Base-by-base conservation (phyloP, 805 yeast species). In the Saccharomycopsis sp. region DNA sequence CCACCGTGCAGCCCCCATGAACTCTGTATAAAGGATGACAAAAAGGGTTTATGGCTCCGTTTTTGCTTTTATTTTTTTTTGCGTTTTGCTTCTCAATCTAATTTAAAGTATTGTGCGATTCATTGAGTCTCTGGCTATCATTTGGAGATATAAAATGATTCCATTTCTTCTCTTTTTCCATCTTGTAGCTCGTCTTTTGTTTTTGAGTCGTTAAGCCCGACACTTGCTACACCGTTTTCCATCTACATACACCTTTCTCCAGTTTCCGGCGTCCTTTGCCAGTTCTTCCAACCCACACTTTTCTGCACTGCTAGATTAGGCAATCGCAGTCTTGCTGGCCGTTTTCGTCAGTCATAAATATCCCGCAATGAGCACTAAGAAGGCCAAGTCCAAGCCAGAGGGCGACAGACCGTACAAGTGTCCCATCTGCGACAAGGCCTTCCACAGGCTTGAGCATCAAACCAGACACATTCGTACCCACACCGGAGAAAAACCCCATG, bases 401-500 rank as follows among this genome's bases (percentile, higher is more conserved):
- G 64, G 62, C 15, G 81, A 70, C 8, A 69, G 84, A 60, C 91
- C 91, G 1, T 86, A 84, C 70, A 82, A 84, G 61, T 86, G 92
- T 67, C 85, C 90, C 2, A 76, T 84, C 66, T 86, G 92, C 67
- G 81, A 80, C 46, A 83, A 86, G 69, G 89, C 89, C 0, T 86
- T 86, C 67, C 89, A 85, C 66, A 74, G 92, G 58, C 69, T 86
- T 50, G 92, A 86, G 65, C 92, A 86, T 69, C 90, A 85, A 66
- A 85, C 91, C 7, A 77, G 92, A 65, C 92, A 86, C 65, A 84
- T 86, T 59, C 74, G 91, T 65, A 86, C 91, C 12, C 92, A 86
- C 66, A 86, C 92, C 0, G 92, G 92, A 24, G 91, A 87, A 66
- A 85, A 84, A 67, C 92, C 92, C 2, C 91, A 86, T 68, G 79